Base-by-base conservation (phyloP, 768 basidiomycete genomes). In the Hebeloma cylindrosporum region DNA sequence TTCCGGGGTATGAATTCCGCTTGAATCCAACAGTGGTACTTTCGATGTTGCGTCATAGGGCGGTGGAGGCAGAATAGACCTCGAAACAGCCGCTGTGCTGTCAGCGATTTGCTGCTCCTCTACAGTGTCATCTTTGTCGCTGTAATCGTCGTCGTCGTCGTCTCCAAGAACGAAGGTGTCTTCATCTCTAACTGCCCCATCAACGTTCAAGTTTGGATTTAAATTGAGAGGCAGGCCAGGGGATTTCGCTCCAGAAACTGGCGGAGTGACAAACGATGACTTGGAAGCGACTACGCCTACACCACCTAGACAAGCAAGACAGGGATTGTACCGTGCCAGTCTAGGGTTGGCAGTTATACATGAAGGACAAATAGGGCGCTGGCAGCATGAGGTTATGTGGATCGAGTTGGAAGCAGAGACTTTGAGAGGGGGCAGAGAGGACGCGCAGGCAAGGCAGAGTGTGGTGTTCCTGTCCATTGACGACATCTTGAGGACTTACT, bases 151-250 rank as follows among this genome's bases (percentile, higher is more conserved):
- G 4, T 63, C 63, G 5, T 71, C 78, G 30, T 80, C 82, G 36
- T 83, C 83, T 13, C 81, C 85, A 5, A 90, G 52, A 1, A 83
- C 67, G 58, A 85, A 88, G 0, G 74, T 72, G 49, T 82, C 80
- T 50, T 79, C 75, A 48, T 85, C 86, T 48, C 72, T 66, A 29
- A 80, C 51, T 20, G 73, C 71, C n/a, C 80, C 77, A 52, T 80
- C 75, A 9, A 79, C 14, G 53, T 83, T 57, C n/a, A 50, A 47
- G 25, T 38, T 49, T 13, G 29, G 23, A 4, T 14, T 31, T 11
- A n/a, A 9, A 13, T 25, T 25, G n/a, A 34, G 40, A 18, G 8
- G 29, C 25, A 17, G 13, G 32, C 27, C 13, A 18, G 43, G 38
- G 10, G 48, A 45, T 17, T 10, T 18, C 34, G 39, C 4, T 35